A percentile compares a stretch with the other conserved stretches of the same genome.
Evolutionary conservation across 805 yeast species (phyloP).

Genomic region (Candida patagonica): DNA sequence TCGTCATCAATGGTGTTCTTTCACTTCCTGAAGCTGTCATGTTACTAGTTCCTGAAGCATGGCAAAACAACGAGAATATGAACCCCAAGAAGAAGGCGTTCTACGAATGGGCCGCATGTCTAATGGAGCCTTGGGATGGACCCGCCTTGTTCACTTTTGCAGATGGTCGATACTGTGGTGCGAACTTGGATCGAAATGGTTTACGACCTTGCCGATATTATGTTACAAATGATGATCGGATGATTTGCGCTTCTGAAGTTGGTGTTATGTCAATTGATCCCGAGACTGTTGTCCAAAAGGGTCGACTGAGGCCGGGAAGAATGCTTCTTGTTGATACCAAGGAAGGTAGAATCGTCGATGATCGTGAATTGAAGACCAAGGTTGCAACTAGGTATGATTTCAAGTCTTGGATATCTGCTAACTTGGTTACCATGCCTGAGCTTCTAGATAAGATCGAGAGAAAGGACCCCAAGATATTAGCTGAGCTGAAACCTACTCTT

Average conservation of each 20-base stretch:
- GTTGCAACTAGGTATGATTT: slow-evolving; percentile 83
- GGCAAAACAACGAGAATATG: slow-evolving; percentile 82
- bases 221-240: slow-evolving; percentile 86
- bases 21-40: slow-evolving; percentile 95
- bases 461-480: slow-evolving; percentile 26
- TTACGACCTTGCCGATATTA: slow-evolving; percentile 97
- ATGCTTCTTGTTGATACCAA: slow-evolving; percentile 92
- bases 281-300: slow-evolving; percentile 74
- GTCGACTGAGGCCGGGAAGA: slow-evolving; percentile 92
- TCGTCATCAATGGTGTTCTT: slow-evolving; percentile 84
- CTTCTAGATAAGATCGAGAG: slow-evolving; percentile 49
- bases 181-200: slow-evolving; percentile 94
- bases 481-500: slow-evolving; percentile 15
- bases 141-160: slow-evolving; percentile 96
- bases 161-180: slow-evolving; percentile 97
- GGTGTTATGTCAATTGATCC: slow-evolving; percentile 91
- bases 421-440: slow-evolving; percentile 76
- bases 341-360: slow-evolving; percentile 88
- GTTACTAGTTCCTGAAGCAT: slow-evolving; percentile 96
- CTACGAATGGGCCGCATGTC: slow-evolving; percentile 98
- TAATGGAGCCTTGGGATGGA: slow-evolving; percentile 99
- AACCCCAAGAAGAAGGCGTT: slow-evolving; percentile 90
- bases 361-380: slow-evolving; percentile 70
- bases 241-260: slow-evolving; percentile 97
- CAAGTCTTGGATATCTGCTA: slow-evolving; percentile 86